Evolutionary conservation across 768 basidiomycete species (phyloP).

Genomic region (Tremella mesenterica): DNA sequence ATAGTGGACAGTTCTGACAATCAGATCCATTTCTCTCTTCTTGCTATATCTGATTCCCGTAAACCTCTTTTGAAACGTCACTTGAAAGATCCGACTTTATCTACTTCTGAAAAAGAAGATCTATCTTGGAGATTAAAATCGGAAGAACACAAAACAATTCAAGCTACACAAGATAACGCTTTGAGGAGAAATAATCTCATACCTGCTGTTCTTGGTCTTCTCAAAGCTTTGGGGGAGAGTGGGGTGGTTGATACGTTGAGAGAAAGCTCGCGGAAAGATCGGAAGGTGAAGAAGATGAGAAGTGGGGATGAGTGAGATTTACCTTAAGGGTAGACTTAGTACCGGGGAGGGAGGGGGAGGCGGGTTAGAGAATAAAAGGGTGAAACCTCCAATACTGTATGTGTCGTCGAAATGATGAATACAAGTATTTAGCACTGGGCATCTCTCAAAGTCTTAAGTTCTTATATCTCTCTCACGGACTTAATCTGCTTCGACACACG

Average conservation of each 20-base stretch:
- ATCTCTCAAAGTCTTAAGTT: too few relatives aligned
- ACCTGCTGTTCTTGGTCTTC: constrained; percentile 33
- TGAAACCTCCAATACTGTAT: too few relatives aligned
- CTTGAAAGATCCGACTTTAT: constrained; percentile 47
- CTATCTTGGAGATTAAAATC: constrained; percentile 20
- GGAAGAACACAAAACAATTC: too few relatives aligned
- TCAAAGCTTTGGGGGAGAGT: constrained; percentile 33
- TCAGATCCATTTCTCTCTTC: constrained; percentile 87
- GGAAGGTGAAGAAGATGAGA: constrained; percentile 18
- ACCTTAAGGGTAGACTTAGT: background rate
- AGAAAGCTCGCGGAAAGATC: background rate
- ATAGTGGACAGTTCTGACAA: constrained; percentile 1
- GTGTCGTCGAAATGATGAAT: too few relatives aligned
- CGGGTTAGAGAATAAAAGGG: too few relatives aligned
- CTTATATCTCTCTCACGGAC: too few relatives aligned
- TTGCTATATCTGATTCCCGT: constrained; percentile 76
- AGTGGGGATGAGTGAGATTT: background rate
- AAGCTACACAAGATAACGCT: constrained; percentile 32
- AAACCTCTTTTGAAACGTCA: constrained; percentile 60
- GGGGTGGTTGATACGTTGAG: constrained; percentile 22
- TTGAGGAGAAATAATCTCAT: constrained; percentile 39
- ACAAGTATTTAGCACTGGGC: too few relatives aligned
- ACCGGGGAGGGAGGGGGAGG: too few relatives aligned
- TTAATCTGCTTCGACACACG: too few relatives aligned
- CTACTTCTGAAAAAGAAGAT: constrained; percentile 9